Percentiles rank a stretch among this genome's conserved stretches.
Conservation (phyloP, 2,329 filamentous ascomycete genomes). For the Fusarium circinatum region DNA sequence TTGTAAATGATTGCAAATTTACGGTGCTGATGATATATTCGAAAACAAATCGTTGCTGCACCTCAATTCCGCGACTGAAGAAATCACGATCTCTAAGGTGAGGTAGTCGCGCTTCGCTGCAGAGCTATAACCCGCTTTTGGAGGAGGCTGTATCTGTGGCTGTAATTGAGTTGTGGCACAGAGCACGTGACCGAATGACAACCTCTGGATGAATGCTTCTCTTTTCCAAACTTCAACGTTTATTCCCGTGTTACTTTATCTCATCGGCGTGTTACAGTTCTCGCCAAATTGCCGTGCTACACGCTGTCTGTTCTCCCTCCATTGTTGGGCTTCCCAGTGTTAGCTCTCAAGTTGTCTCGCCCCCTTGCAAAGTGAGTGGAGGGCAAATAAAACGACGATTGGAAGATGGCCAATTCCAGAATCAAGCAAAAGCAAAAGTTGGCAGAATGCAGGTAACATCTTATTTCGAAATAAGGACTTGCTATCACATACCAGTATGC, state of each 20-base stretch:
- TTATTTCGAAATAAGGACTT: background rate
- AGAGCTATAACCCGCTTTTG: slow-evolving; percentile 14
- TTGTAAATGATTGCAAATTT: background rate
- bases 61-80: slow-evolving; percentile 4
- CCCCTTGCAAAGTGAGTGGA: background rate
- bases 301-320: background rate
- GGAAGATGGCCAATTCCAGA: background rate
- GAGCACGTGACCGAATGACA: background rate
- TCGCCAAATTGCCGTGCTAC: background rate
- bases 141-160: slow-evolving; percentile 14
- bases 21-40: background rate
- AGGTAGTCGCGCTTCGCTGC: background rate
- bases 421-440: slow-evolving; percentile 15
- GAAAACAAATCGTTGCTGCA: background rate
- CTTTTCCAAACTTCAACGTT: background rate
- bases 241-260: background rate
- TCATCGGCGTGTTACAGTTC: background rate
- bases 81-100: slow-evolving; percentile 7
- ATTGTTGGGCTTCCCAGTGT: background rate
- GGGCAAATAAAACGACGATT: background rate
- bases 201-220: background rate
- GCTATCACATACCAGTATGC: background rate
- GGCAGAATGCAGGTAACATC: background rate
- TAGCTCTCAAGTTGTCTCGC: background rate
- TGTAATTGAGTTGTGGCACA: slow-evolving; percentile 6